A percentile compares a stretch with the other conserved stretches of the same genome.
Evolutionary conservation across 2,329 filamentous ascomycete species (phyloP).

Genomic region (Diplodia seriata): DNA sequence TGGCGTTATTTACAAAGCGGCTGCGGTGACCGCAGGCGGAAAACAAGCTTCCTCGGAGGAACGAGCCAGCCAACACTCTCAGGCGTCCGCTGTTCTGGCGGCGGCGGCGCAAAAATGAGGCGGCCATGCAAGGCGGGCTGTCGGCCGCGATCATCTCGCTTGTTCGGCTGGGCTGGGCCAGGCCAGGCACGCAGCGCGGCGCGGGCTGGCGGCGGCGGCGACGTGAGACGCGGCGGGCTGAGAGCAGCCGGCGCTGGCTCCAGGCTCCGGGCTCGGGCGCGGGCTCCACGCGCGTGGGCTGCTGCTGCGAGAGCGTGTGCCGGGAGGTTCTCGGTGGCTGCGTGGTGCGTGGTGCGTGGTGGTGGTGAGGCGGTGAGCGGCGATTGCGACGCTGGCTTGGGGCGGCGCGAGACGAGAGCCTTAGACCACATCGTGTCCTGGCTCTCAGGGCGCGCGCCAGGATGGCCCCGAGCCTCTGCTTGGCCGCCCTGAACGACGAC

Average conservation of each 20-base stretch:
- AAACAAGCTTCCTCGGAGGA: slow-evolving; percentile 20
- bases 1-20: slow-evolving; percentile 11
- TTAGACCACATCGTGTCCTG: slow-evolving; percentile 25
- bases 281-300: background rate
- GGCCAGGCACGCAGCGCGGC: slow-evolving; percentile 26
- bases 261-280: background rate
- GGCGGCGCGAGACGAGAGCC: slow-evolving; percentile 23
- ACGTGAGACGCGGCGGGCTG: background rate
- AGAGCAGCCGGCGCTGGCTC: background rate
- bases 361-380: slow-evolving; percentile 27
- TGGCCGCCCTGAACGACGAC: slow-evolving; percentile 27
- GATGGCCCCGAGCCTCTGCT: slow-evolving; percentile 16
- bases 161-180: background rate
- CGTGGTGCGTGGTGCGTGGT: background rate
- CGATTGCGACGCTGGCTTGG: slow-evolving; percentile 5
- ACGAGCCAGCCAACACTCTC: background rate
- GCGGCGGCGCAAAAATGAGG: slow-evolving; percentile 29
- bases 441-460: slow-evolving; percentile 26
- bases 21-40: background rate
- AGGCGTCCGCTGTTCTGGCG: slow-evolving; percentile 1
- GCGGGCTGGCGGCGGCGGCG: background rate
- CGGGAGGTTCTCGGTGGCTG: background rate
- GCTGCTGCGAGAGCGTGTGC: background rate
- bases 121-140: slow-evolving; percentile 27
- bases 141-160: slow-evolving; percentile 29